These are phyloP conservation scores for Rutstroemia sp. DNA, from an alignment of 2,329 filamentous ascomycete species.

Conservation along the genomic window DNA sequence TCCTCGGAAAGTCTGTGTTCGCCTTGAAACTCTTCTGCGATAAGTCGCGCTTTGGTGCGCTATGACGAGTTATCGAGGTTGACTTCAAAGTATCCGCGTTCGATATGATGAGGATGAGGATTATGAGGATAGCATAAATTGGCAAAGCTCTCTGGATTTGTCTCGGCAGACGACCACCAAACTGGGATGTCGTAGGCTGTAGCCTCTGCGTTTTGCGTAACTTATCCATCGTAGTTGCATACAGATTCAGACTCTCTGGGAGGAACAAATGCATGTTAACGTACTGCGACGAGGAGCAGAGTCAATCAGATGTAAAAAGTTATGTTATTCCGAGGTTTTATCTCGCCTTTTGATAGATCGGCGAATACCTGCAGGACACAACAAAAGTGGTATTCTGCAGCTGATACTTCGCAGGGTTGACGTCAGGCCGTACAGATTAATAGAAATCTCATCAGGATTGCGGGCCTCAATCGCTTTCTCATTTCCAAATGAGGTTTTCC, in stretches of 20 bases:
- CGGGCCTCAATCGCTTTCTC: background rate
- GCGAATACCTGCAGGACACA: background rate
- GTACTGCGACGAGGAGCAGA: background rate
- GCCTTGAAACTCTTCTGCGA: background rate
- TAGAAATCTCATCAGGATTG: background rate
- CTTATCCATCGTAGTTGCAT: constrained; percentile 6
- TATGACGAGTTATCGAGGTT: constrained; percentile 7
- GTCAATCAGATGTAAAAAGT: background rate
- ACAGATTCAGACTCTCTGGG: background rate
- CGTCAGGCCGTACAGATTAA: background rate
- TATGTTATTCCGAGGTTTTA: background rate
- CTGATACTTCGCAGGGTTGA: no score
- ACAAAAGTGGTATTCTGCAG: no score
- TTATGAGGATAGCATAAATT: constrained; percentile 19
- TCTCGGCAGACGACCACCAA: constrained; percentile 35
- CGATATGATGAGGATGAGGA: constrained; percentile 21
- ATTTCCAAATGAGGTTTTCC: background rate
- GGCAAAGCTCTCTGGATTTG: constrained; percentile 24
- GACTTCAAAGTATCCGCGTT: constrained; percentile 14
- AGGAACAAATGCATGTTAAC: constrained; percentile 4
- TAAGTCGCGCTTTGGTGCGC: constrained; percentile 6
- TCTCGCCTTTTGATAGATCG: background rate
- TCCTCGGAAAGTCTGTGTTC: constrained; percentile 44
- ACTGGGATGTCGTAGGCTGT: constrained; percentile 6
- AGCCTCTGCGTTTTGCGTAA: constrained; percentile 6